phyloP scores from a whole-genome alignment of 805 yeast genomes.

The Crinitomyces ghanaensis region DNA sequence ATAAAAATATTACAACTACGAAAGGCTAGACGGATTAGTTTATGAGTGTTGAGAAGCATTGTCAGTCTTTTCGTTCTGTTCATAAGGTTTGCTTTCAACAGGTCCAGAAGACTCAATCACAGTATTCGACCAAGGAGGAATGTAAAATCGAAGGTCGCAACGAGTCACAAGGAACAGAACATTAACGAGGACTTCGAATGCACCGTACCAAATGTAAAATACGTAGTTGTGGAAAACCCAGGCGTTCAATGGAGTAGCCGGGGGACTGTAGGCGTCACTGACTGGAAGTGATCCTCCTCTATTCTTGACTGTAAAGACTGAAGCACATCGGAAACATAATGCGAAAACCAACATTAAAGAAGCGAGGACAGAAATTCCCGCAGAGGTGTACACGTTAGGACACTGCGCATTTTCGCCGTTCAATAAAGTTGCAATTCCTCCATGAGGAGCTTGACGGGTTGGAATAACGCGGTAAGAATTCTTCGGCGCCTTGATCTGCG shows the following conservation, averaged over 20 bases:
- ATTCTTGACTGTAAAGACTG: constrained; percentile 18
- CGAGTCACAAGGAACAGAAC: constrained; percentile 49
- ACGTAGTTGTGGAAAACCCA: constrained; percentile 44
- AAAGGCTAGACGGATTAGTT: too few species aligned
- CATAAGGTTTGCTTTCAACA: constrained; percentile 1
- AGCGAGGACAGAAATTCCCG: constrained; percentile 21
- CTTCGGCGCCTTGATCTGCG: constrained; percentile 26
- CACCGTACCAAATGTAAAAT: constrained; percentile 61
- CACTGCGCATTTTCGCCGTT: constrained; percentile 26
- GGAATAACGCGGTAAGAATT: constrained; percentile 52
- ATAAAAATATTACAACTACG: neutral
- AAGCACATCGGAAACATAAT: constrained; percentile 25
- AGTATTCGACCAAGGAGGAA: constrained; percentile 37
- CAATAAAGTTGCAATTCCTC: constrained; percentile 39
- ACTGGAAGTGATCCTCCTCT: constrained; percentile 14
- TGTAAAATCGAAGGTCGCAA: constrained; percentile 66
- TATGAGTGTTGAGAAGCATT: too few species aligned
- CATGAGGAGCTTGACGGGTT: constrained; percentile 35
- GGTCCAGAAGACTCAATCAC: constrained; percentile 1
- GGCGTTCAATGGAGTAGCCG: constrained; percentile 21
- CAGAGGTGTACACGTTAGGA: constrained; percentile 31
- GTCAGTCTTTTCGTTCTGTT: neutral
- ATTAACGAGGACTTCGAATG: constrained; percentile 47
- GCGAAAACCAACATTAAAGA: constrained; percentile 18
- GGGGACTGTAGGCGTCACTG: too few species aligned